Base-by-base conservation (phyloP, 2,329 filamentous ascomycete species). In the Aspergillus phoenicis region DNA sequence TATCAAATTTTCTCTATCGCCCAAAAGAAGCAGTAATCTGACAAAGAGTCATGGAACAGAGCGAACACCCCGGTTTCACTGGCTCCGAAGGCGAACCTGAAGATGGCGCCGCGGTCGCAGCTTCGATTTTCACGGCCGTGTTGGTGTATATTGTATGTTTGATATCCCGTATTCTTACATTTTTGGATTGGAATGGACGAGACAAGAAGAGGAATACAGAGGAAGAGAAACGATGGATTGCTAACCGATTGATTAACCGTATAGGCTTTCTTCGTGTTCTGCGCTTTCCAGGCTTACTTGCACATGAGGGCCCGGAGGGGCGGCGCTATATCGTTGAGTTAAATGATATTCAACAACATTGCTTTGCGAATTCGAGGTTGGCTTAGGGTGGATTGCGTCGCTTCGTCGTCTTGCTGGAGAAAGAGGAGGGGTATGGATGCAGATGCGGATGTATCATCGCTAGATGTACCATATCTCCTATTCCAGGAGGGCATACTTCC, bases 181-280 rank as follows among this genome's bases (percentile, higher is more conserved):
- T 48, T 33, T 8, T 20, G 17, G 17, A 41, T 24, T 13, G 41
- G 41, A 11, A 17, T 26, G 5, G 26, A 22, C 4, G n/a, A 22
- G 13, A 39, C 22, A 15, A 1, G 11, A 38, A 15, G 4, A 28
- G 4, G 24, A 45, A 30, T 2, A 10, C 8, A 4, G 28, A 3
- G 28, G 20, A 20, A 20, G 17, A 24, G 7, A 33, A 5, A 7
- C 3, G 15, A 47, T 33, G 30, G 20, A 33, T 8, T 17, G 48
- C 48, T 57, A 33, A 51, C 38, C 4, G 4, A 13, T 17, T 4
- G 11, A 28, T 26, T n/a, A 2, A 8, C 8, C 10, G 24, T 36
- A 20, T 66, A 96, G 93, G 88, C 84, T 17, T 98, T 98, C 83
- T 85, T 97, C 59, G 84, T 96, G 54, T 97, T 96, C 81, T 98